Base-by-base conservation (phyloP, 2,329 filamentous ascomycete genomes). In the Aaosphaeria pasadenensis region DNA sequence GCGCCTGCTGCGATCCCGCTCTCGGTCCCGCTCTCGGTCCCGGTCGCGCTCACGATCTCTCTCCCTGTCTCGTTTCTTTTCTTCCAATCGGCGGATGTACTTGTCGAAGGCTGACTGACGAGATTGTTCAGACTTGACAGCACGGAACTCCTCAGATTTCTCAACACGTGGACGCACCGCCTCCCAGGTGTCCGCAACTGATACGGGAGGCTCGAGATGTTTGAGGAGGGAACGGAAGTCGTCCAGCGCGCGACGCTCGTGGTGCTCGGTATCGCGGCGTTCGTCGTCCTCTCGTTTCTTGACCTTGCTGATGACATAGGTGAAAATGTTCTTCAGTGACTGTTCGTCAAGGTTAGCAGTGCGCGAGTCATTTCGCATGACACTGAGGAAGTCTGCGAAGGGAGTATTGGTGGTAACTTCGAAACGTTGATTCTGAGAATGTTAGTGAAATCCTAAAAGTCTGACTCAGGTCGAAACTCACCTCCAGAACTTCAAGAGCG, bases 71-170 rank as follows among this genome's bases (percentile, higher is more conserved):
- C 95, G 89, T 57, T 95, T 89, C 66, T 91, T 91, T 59, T 97
- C 92, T 66, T 86, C 89, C n/a, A 96, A 77, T 44, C 94, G 89
- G 52, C 89, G 88, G 59, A 96, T 85, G 62, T 91, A 84, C 73
- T 95, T 97, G 49, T 96, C 91, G 72, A 96, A 97, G 11, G 90
- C 92, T 56, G 82, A 80, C 53, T 86, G 84, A 49, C 91, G 88
- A 52, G 87, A 79, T 45, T 96, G 90, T 56, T 99, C 94, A 39
- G 88, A 86, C 55, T 85, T 79, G 43, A 97, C 81, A 45, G 87
- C 87, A 70, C 87, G 83, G 74, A 89, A 99, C 70, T 97, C 94
- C 50, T 91, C 85, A 59, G 82, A 83, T 64, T 88, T 88, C 60
- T 88, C 84, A 55, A 99, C 78, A 53, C 89, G 87, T 58, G 86